Percentiles rank a stretch among this genome's conserved stretches.
Evolutionary conservation across 805 yeast species (phyloP).

Genomic region (Candida qinlingensis): DNA sequence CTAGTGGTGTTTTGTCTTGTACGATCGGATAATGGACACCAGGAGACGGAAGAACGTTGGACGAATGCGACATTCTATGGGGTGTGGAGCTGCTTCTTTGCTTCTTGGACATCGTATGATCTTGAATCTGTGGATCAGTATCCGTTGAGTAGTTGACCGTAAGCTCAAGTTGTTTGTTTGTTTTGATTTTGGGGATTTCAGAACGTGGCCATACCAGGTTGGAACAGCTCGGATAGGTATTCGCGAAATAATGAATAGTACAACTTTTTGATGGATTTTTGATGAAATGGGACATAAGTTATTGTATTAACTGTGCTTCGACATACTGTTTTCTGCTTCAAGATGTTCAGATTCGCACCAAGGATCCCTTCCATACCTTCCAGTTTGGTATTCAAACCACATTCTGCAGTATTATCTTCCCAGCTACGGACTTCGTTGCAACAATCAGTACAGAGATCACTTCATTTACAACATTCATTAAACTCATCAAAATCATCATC

Average conservation of each 20-base stretch:
- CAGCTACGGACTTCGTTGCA: not conserved
- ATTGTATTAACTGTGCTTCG: too few species aligned
- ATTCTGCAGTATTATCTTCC: not conserved
- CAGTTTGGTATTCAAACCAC: not conserved
- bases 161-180: not conserved
- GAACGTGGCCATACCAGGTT: too few species aligned
- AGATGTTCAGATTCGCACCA: not conserved
- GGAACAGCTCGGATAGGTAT: too few species aligned
- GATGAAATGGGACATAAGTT: too few species aligned
- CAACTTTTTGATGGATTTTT: too few species aligned
- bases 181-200: not conserved
- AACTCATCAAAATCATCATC: not conserved
- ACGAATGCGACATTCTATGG: slow-evolving; percentile 35
- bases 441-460: not conserved
- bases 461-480: not conserved
- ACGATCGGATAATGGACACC: slow-evolving; percentile 40
- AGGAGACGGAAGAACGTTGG: slow-evolving; percentile 35
- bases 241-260: too few species aligned
- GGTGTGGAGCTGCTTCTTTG: slow-evolving; percentile 28
- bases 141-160: too few species aligned
- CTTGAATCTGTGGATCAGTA: not conserved
- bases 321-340: too few species aligned
- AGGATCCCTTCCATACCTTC: not conserved
- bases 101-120: slow-evolving; percentile 12
- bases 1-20: slow-evolving; percentile 36